Evolutionary conservation across 768 basidiomycete genomes (phyloP), one percentile per base, ranked within the genome.

Genomic region (Pleurotus giganteus): DNA sequence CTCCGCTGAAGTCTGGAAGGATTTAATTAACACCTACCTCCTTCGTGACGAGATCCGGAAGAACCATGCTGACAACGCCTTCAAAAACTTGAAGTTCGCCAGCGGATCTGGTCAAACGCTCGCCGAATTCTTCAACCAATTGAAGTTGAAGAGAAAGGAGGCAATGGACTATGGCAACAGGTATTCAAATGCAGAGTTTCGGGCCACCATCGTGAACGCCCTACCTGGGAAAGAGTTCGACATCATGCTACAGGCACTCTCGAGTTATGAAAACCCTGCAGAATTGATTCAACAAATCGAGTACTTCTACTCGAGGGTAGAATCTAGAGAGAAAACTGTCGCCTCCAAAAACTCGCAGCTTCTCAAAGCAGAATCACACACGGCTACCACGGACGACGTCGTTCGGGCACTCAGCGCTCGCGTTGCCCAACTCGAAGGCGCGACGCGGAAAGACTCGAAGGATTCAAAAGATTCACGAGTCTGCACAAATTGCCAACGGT

Each of bases 191-290:
- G n/a, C 13, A 2, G 51, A 54, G 2, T 67, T 66, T 34, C 36
- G 60, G 2, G 28, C 50, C n/a, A 64, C 64, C 27, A 46, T 65
- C 23, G 47, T 67, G 8, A 24, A 51, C 1, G 63, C 62, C 4
- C 55, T 67, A 1, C 63, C 65, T 8, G 42, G 45, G 11, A 24
- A 58, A 23, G 61, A 62, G 6, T 68, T 64, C 60, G 56, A 65
- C 31, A 42, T 28, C 23, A 43, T 65, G 4, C 51, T 66, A 11
- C 39, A 54, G 0, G 58, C 57, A 15, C 50, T 68, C 0, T 55
- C 61, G 31, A n/a, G 11, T 2, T n/a, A 53, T 2, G 50, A 29
- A 11, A 46, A 58, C 0, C 56, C 61, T 1, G 34, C 24, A 12
- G 59, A 65, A 3, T 39, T 55, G 11, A 60, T 63, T 12, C 50